Evolutionary conservation across 2,329 filamentous ascomycete species (phyloP).

Genomic region (Epichloe sibirici): DNA sequence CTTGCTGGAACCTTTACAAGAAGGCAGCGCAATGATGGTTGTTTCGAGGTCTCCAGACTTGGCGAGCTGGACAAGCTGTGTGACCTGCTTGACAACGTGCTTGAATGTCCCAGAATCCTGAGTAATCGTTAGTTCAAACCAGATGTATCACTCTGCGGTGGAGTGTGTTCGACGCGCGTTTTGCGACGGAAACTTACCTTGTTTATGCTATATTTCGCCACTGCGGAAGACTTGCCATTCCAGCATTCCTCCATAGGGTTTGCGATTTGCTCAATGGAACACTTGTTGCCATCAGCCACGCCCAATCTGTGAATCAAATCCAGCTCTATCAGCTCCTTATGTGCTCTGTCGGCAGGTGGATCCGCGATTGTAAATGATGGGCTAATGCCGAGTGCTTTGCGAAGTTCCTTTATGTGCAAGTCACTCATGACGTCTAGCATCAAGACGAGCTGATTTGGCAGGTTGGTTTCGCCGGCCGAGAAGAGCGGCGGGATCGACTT

Average conservation of each 20-base stretch:
- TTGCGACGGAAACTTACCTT: not conserved
- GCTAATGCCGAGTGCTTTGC: conserved; percentile 21
- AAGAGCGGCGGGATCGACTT: conserved; percentile 41
- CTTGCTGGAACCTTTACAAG: conserved; percentile 25
- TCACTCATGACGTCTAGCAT: conserved; percentile 44
- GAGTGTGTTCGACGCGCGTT: not conserved
- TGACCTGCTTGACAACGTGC: conserved; percentile 31
- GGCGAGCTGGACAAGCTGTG: conserved; percentile 32
- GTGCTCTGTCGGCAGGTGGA: conserved; percentile 30
- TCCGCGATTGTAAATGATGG: conserved; percentile 39
- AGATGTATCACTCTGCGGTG: not conserved
- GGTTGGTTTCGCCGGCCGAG: conserved; percentile 16
- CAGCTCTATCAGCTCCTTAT: conserved; percentile 28
- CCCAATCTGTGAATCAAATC: conserved; percentile 27
- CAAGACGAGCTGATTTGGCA: conserved; percentile 44
- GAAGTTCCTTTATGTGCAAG: conserved; percentile 31
- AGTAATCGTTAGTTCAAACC: conserved; percentile 11
- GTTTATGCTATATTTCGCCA: not conserved
- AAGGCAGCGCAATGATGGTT: conserved; percentile 42
- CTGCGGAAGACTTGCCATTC: conserved; percentile 23
- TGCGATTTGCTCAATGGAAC: conserved; percentile 26
- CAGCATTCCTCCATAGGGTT: conserved; percentile 36
- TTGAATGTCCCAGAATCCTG: conserved; percentile 31
- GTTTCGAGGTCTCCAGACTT: conserved; percentile 41
- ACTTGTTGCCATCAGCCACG: conserved; percentile 23